Evolutionary conservation across 2,329 filamentous ascomycete species (phyloP), one percentile per base, ranked within the genome.

Genomic region (Pseudogymnoascus sp.): DNA sequence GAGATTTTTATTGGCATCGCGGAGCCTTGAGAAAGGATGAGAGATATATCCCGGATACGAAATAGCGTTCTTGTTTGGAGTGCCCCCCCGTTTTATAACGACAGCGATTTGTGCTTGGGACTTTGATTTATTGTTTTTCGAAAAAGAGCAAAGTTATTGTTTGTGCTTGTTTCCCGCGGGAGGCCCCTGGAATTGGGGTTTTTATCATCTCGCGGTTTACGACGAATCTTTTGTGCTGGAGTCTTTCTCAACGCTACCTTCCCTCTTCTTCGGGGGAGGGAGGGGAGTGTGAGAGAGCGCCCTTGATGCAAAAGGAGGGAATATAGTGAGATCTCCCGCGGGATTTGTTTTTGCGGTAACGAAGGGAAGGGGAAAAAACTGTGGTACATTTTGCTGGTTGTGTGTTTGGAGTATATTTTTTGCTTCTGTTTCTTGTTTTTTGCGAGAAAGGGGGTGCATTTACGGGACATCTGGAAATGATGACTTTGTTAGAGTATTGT

Each of bases 401-500:
- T 53, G 47, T 53, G 47, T 53, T 53, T 53, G 47, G 47, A 53
- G 47, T 53, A 53, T 18, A 18, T 23, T 31, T 31, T 31, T 53
- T 50, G 35, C 12, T 53, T 31, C 25, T 53, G 47, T 25, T 53
- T 53, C 47, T 53, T 53, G 47, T 28, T 53, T 53, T 53, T 31
- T 44, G 47, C 47, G 47, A 53, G 47, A 53, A 16, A 3, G 25
- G 47, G 40, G 47, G 25, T 31, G 25, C 47, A 53, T 53, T 53
- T 53, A 53, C 47, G 47, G 47, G 47, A 53, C 47, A 53, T 53
- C 47, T 53, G 47, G 47, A 53, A 53, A 53, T 53, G 47, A 53
- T 53, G 47, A 53, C 47, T 53, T 53, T 53, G 47, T 53, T 53
- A 53, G 25, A 53, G 47, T 53, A 53, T 44, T 53, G 47, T 53